Evolutionary conservation across 352 stramenopile species (phyloP), one percentile per base, ranked within the genome.

Genomic region (Phytopythium chamaehyphon): DNA sequence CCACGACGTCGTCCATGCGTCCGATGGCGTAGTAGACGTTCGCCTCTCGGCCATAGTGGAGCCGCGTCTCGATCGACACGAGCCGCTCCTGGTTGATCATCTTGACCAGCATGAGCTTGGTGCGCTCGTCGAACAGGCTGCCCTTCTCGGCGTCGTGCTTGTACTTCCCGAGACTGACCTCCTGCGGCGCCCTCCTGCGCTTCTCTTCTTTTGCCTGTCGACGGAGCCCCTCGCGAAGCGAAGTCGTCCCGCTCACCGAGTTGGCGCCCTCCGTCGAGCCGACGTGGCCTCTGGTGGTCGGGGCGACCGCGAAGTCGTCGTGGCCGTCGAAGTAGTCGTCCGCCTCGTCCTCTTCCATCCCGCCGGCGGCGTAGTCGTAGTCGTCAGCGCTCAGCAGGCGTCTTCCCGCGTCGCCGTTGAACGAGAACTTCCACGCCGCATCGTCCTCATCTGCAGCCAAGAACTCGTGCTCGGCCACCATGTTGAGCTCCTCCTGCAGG

Each of bases 1-100:
- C 57, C 7, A 57, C 64, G 15, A 59, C 46, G 12, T 37, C 57
- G 40, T 73, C 55, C 6, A 49, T 31, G 33, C 39, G 42, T 5
- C 67, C 73, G 14, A 73, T 42, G 3, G 71, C 76, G 51, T 79
- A 64, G 51, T 86, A 88, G 33, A 86, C 63, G 24, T 72, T 66
- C 6, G 69, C 67, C 19, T 79, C 68, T 40, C 62, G 69, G 3
- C 73, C 71, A 31, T 69, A 70, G 50, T 86, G 65, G 37, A 82
- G 62, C 9, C 65, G 61, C 23, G 68, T 65, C 45, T 78, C 68
- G 37, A 86, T 64, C 15, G 55, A 48, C 21, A 70, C 62, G 18
- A 84, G 47, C 15, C 61, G 47, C 7, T 63, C 63, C 16, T 64
- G 64, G 45, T 65, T 69, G 19, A 85, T 61, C 40, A 88, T 57